Percentiles rank a stretch among this genome's conserved stretches.
These are phyloP conservation scores for Ophiocordyceps camponoti-saundersi DNA, from an alignment of 2,329 filamentous ascomycete genomes.

Conservation along the genomic window DNA sequence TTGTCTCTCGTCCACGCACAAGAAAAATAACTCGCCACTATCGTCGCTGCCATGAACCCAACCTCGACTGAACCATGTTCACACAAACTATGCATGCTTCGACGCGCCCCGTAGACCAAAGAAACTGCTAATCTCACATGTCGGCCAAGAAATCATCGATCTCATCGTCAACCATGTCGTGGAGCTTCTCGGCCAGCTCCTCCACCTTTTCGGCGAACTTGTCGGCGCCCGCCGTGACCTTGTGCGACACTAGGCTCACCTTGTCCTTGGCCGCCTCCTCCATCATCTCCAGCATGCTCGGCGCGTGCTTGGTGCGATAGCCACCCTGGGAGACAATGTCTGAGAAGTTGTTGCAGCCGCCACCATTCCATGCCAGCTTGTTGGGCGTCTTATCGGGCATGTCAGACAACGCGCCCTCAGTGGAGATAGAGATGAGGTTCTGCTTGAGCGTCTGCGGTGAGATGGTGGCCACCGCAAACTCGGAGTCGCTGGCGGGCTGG, in stretches of 20 bases:
- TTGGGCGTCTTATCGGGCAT: slow-evolving; percentile 80
- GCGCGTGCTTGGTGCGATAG: slow-evolving; percentile 39
- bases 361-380: slow-evolving; percentile 97
- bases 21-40: too few species aligned
- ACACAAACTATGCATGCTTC: not conserved
- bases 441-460: slow-evolving; percentile 90
- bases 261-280: slow-evolving; percentile 43
- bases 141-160: not conserved
- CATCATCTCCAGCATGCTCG: slow-evolving; percentile 36
- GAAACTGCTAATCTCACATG: not conserved
- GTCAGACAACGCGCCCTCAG: slow-evolving; percentile 58
- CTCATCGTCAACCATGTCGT: slow-evolving; percentile 16
- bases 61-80: not conserved
- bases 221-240: slow-evolving; percentile 37
- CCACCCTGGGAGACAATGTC: slow-evolving; percentile 60
- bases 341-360: slow-evolving; percentile 80
- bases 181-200: slow-evolving; percentile 45
- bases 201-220: slow-evolving; percentile 37
- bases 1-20: too few species aligned
- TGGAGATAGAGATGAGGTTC: slow-evolving; percentile 69
- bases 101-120: not conserved
- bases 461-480: slow-evolving; percentile 76
- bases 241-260: slow-evolving; percentile 39
- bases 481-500: slow-evolving; percentile 77
- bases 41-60: not conserved